These are phyloP conservation scores for Phaffia australis DNA, from an alignment of 768 basidiomycete species.

Conservation along the genomic window DNA sequence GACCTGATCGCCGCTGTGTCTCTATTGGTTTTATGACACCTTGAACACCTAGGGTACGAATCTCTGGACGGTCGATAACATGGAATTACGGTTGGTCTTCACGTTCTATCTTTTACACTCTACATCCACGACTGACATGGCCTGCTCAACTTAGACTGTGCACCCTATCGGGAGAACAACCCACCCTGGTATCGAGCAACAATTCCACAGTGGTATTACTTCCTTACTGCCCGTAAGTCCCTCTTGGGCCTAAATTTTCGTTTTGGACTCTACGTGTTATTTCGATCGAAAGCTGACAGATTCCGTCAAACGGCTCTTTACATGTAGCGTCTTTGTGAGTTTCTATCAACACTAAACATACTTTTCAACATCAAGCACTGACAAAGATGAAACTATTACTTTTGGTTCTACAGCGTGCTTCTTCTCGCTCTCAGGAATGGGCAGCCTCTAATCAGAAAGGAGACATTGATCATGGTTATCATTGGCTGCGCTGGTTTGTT, in stretches of 20 bases:
- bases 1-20: no score
- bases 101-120: no score
- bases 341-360: not conserved
- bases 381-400: constrained; percentile 6
- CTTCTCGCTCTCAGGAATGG: constrained; percentile 39
- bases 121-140: no score
- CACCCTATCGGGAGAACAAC: constrained; percentile 44
- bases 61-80: no score
- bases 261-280: not conserved
- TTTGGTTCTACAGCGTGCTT: constrained; percentile 39
- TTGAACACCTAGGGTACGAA: no score
- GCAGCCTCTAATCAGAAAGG: constrained; percentile 37
- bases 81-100: no score
- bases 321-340: not conserved
- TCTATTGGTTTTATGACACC: no score
- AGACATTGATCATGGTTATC: constrained; percentile 42
- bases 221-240: constrained; percentile 28
- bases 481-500: constrained; percentile 48
- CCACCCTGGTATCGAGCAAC: constrained; percentile 66
- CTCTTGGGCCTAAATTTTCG: not conserved
- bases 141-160: constrained; percentile 38
- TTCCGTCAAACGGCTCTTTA: no score
- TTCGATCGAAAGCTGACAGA: no score
- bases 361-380: constrained; percentile 10
- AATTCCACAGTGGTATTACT: constrained; percentile 60